Base-by-base conservation (phyloP, 2,329 filamentous ascomycete species). In the Acrocalymma vagum region DNA sequence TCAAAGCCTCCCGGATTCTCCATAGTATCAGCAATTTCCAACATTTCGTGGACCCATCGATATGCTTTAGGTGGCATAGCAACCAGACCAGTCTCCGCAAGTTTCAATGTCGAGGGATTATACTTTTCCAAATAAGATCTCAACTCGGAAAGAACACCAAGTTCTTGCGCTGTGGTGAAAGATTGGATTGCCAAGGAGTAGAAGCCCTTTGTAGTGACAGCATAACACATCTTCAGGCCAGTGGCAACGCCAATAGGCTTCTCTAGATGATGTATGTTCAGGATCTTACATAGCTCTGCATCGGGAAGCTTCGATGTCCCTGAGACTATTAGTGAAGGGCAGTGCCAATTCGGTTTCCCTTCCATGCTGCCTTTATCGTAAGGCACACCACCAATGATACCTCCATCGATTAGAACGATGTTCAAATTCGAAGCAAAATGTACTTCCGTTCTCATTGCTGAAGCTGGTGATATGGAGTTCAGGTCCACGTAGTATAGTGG, bases 31-130 rank as follows among this genome's bases (percentile, higher is more conserved):
- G 10, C 29, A 15, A 31, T 31, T 15, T 31, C 29, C 29, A 17
- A 10, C 29, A 31, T 31, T 13, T 31, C 29, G 17, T 31, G 29
- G 14, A 31, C 29, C 29, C 29, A 31, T 9, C 29, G 29, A 31
- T 31, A 31, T 17, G 29, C 29, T 13, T 31, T 31, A 9, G 29
- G 29, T 18, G 29, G 29, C 29, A 31, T 31, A 21, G 10, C 21
- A 10, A 31, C 29, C 15, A 31, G 13, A 6, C 29, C 29, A 13
- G 9, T 16, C 29, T 31, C 29, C 16, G 29, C 29, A 6, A 20
- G 8, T 17, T 31, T 31, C 29, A 31, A 13, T 7, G 29, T 31
- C 17, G 29, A 10, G 14, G 29, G 29, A 15, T 20, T 31, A 18
- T 31, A 31, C 15, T 17, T 15, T 9, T 15, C 16, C 16, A 31